Conservation (phyloP, 2,329 filamentous ascomycete genomes). For the Aquanectria penicillioides region DNA sequence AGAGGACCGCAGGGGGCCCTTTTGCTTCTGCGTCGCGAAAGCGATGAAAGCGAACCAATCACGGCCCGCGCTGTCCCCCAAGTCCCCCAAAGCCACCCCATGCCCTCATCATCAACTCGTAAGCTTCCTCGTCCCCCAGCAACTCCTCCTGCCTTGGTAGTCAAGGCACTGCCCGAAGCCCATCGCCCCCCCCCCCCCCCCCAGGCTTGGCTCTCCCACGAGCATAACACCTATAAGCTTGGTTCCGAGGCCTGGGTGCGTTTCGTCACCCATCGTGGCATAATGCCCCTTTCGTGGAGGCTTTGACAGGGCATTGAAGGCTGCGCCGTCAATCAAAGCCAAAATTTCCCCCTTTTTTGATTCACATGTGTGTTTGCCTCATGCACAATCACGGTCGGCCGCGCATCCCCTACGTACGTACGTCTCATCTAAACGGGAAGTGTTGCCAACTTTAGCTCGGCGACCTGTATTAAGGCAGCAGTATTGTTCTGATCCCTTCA, state of each 20-base stretch:
- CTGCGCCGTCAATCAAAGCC: no score
- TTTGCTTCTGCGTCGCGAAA: no score
- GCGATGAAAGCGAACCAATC: conserved; percentile 21
- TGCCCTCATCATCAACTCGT: conserved; percentile 7
- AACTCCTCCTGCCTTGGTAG: not conserved
- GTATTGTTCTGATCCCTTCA: conserved; percentile 3
- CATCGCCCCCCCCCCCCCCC: not conserved
- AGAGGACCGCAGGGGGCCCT: not conserved
- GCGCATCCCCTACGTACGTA: conserved; percentile 9
- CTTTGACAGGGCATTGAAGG: conserved; percentile 7
- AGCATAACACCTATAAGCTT: not conserved
- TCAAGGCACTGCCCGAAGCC: not conserved
- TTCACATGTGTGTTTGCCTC: conserved; percentile 1
- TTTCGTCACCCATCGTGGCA: conserved; percentile 9
- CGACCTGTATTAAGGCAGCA: conserved; percentile 11
- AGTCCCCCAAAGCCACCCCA: no score
- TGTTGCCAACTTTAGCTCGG: not conserved
- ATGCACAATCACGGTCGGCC: not conserved
- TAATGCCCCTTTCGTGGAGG: not conserved
- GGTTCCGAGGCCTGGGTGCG: not conserved
- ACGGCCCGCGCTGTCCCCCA: not conserved
- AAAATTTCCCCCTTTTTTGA: not conserved
- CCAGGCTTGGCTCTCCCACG: not conserved
- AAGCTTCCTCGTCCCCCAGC: conserved; percentile 2
- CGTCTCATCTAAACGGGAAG: conserved; percentile 4